Conservation (phyloP, 2,329 filamentous ascomycete species). For the Talaromyces sp. region DNA sequence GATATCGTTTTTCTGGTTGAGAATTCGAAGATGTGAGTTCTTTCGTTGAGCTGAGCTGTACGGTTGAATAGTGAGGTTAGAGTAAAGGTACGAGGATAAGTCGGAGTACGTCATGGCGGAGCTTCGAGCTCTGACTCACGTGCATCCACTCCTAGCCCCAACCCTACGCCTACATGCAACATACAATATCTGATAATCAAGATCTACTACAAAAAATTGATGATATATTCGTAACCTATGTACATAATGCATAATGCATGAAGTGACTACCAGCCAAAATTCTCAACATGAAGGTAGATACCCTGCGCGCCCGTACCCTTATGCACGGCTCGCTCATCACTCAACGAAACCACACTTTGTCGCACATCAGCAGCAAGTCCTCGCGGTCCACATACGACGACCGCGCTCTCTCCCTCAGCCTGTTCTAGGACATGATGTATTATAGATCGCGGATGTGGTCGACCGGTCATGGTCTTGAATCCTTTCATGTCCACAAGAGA, state of each 20-base stretch:
- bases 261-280: constrained; percentile 15
- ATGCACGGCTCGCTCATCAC: constrained; percentile 64
- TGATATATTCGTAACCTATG: not conserved
- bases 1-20: not conserved
- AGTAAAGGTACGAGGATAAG: not conserved
- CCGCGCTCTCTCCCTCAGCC: constrained; percentile 59
- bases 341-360: constrained; percentile 53
- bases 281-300: constrained; percentile 58
- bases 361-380: constrained; percentile 56
- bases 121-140: constrained; percentile 1
- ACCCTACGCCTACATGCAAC: no score
- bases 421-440: constrained; percentile 56
- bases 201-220: no score
- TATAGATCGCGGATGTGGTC: constrained; percentile 51
- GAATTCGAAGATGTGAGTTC: not conserved
- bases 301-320: constrained; percentile 66
- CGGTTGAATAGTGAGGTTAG: not conserved
- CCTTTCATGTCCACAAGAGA: constrained; percentile 16
- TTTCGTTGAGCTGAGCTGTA: not conserved
- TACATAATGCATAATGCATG: not conserved
- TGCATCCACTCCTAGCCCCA: not conserved
- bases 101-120: constrained; percentile 11
- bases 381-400: constrained; percentile 60
- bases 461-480: constrained; percentile 37
- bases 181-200: no score